Evolutionary conservation across 106 monocot species (phyloP), one percentile per base, ranked within the genome.

Genomic region (Hemerocallis citrina): DNA sequence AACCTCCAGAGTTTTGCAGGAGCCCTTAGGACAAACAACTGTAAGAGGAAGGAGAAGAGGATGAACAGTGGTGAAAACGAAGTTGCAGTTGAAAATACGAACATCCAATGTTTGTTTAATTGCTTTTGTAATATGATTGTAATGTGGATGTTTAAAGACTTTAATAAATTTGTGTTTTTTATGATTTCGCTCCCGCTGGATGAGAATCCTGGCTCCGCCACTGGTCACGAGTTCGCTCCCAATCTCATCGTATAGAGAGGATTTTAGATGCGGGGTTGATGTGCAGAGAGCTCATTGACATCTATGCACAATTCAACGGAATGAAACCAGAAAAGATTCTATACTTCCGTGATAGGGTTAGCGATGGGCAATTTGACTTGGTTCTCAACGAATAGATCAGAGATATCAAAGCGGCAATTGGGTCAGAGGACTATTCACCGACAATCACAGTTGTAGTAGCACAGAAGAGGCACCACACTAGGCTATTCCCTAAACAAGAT

Each of bases 331-430:
- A 58, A 22, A 63, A 40, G 48, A 79, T 79, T 31, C 31, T 79
- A 20, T 68, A 73, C 59, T 74, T 69, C 61, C 68, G 78, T 12
- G 78, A 79, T 35, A 73, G 78, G 19, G 78, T 79, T 10, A 69
- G 78, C 34, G 73, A 79, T 39, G 56, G 68, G 2, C 77, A 77
- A 35, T 77, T 77, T 41, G 66, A 67, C 37, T 72, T 77, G 77
- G 77, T 77, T 7, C 66, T 72, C 16, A 61, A 77, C 42, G 41
- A 72, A 31, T 71, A 77, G 67, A 25, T 77, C 12, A 13, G 7
- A 14, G 66, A 77, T 19, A 43, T 77, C n/a, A 50, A 61, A 19
- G 34, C 44, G 8, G 52, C 40, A 15, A 52, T 72, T 15, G 54
- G 43, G 52, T 14, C 36, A 6, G 13, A 30, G 1, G 28, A 31